phyloP scores from a whole-genome alignment of 2,329 filamentous ascomycete genomes.

The Sporothrix luriei region DNA sequence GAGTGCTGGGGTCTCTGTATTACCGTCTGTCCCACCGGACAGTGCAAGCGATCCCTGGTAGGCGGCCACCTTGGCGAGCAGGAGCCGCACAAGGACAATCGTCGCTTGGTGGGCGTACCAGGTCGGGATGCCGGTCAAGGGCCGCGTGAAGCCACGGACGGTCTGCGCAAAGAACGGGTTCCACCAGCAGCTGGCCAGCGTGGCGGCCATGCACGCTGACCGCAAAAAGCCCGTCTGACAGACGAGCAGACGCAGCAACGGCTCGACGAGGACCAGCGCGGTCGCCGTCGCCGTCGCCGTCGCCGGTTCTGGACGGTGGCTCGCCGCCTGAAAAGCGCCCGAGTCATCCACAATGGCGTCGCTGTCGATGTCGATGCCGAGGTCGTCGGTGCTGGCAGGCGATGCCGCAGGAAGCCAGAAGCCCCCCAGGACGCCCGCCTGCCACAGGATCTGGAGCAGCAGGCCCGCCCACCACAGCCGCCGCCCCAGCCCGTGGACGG shows the following conservation, averaged over 20 bases:
- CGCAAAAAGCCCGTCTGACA: conserved; percentile 37
- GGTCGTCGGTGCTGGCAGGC: not conserved
- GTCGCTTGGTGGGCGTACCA: conserved; percentile 69
- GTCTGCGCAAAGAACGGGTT: conserved; percentile 67
- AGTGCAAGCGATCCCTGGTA: conserved; percentile 62
- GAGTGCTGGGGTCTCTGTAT: conserved; percentile 47
- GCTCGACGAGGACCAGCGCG: conserved; percentile 41
- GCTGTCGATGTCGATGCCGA: conserved; percentile 23
- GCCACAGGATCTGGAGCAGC: conserved; percentile 55
- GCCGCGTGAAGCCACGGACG: conserved; percentile 61
- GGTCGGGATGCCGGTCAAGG: conserved; percentile 61
- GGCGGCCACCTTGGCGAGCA: conserved; percentile 50
- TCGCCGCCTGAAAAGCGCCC: no score
- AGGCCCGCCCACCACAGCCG: conserved; percentile 55
- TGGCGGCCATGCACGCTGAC: conserved; percentile 32
- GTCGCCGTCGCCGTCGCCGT: not conserved
- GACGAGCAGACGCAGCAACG: conserved; percentile 48
- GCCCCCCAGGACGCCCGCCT: conserved; percentile 39
- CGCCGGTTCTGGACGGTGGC: not conserved
- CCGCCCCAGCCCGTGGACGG: conserved; percentile 48
- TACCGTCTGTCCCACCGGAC: conserved; percentile 43
- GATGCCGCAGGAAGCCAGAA: not conserved
- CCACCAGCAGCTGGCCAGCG: conserved; percentile 60
- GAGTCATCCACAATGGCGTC: conserved; percentile 41
- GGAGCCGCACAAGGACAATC: conserved; percentile 58